Base-by-base conservation (phyloP, 2,329 filamentous ascomycete species). In the Xylariaceae sp. region DNA sequence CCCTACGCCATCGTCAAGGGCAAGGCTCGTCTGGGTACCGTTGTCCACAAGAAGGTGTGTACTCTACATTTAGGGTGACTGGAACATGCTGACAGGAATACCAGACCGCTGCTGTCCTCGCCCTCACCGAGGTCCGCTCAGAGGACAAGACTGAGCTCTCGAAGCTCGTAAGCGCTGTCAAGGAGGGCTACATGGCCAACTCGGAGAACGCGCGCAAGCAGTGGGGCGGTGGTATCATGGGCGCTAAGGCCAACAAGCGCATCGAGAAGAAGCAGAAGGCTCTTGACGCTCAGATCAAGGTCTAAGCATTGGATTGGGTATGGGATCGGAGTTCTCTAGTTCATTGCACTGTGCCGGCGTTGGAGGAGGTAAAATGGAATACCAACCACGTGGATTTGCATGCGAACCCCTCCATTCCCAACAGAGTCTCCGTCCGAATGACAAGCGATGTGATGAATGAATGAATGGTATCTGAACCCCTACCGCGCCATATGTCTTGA, bases 161-260 rank as follows among this genome's bases (percentile, higher is more conserved):
- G 68, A 98, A 98, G 80, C 82, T 98, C 63, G 72, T 95, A 63
- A 84, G 84, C 49, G 80, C 92, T 63, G 75, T 98, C 78, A 96
- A 98, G 83, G 90, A 96, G 60, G 92, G 90, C 53, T 98, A 94
- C 79, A 70, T 85, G 58, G 88, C 93, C 69, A 93, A 94, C 80
- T 85, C 85, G 66, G 90, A 96, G 72, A 83, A 88, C 62, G 68
- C 77, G 58, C 83, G 87, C 68, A 81, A 83, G 65, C 85, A 90
- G 72, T 98, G 93, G 92, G 92, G 93, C 73, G 92, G 92, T 78
- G 93, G 93, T 69, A 95, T 98, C 74, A 95, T 98, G 89, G 75
- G 92, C 60, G 75, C 81, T 64, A 98, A 98, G 86, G 89, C 92
- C 61, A 79, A 77, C 68, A 77, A 75, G 68, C 70, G 70, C 59